phyloP scores from a whole-genome alignment of 2,329 filamentous ascomycete species.

The Xylariaceae sp. region DNA sequence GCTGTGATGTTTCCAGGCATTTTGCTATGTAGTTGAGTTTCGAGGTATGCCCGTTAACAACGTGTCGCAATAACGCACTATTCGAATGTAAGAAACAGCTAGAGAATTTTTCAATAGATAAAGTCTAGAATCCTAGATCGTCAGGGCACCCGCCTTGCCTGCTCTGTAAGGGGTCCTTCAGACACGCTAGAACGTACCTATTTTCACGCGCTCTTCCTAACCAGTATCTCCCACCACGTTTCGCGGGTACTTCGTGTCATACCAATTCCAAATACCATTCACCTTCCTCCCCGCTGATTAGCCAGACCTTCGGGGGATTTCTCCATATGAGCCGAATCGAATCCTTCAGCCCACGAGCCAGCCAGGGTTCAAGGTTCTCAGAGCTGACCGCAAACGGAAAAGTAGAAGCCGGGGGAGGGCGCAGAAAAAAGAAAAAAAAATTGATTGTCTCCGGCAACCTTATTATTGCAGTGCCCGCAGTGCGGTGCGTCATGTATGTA shows the following conservation, averaged over 20 bases:
- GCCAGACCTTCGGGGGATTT: slow-evolving; percentile 16
- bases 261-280: slow-evolving; percentile 28
- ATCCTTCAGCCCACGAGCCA: slow-evolving; percentile 28
- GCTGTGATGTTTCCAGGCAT: too few relatives aligned
- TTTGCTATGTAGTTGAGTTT: background rate
- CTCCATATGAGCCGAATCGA: slow-evolving; percentile 20
- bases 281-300: slow-evolving; percentile 6
- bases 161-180: background rate
- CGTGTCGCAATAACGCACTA: background rate
- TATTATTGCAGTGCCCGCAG: slow-evolving; percentile 26
- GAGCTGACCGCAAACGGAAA: slow-evolving; percentile 19
- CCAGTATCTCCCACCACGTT: slow-evolving; percentile 27
- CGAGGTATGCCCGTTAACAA: background rate
- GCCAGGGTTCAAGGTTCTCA: slow-evolving; percentile 11
- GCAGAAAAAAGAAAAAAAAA: background rate
- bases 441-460: slow-evolving; percentile 25
- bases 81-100: background rate
- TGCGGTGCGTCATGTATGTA: slow-evolving; percentile 10
- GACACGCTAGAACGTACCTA: slow-evolving; percentile 21
- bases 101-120: background rate
- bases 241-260: slow-evolving; percentile 18
- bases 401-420: background rate
- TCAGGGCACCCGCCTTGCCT: slow-evolving; percentile 20
- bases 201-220: slow-evolving; percentile 12
- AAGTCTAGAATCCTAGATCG: slow-evolving; percentile 28